Percentiles rank a stretch among this genome's conserved stretches.
These are phyloP conservation scores for Teunomyces panamensis DNA, from an alignment of 805 yeast genomes.

Conservation along the genomic window DNA sequence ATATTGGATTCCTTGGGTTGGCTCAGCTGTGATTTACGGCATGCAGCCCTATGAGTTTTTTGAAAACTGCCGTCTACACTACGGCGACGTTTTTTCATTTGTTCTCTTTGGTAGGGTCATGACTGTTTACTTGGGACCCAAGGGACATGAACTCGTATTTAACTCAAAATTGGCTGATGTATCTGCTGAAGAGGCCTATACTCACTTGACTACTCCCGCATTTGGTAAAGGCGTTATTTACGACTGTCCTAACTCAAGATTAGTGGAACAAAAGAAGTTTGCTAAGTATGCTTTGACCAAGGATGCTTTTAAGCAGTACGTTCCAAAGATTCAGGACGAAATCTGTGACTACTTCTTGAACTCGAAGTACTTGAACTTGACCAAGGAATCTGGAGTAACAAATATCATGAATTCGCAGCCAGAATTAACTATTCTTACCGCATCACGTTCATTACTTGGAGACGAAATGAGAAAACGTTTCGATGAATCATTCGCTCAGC, in stretches of 20 bases:
- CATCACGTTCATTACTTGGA: slow-evolving; percentile 87
- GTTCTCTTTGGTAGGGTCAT: slow-evolving; percentile 83
- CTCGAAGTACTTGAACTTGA: slow-evolving; percentile 46
- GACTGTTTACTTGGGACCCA: slow-evolving; percentile 96
- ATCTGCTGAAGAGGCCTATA: slow-evolving; percentile 93
- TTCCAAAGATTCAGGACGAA: slow-evolving; percentile 83
- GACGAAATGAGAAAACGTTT: slow-evolving; percentile 83
- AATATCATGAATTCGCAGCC: slow-evolving; percentile 83
- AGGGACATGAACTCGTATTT: slow-evolving; percentile 94
- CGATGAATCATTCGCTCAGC: slow-evolving; percentile 75
- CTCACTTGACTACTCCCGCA: slow-evolving; percentile 93
- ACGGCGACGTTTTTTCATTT: slow-evolving; percentile 92
- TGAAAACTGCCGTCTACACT: slow-evolving; percentile 66
- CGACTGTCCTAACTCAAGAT: slow-evolving; percentile 87
- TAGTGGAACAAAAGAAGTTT: slow-evolving; percentile 98
- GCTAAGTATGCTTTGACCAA: slow-evolving; percentile 85
- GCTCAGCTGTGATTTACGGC: slow-evolving; percentile 85
- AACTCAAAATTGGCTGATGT: slow-evolving; percentile 88
- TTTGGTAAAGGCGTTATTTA: slow-evolving; percentile 96
- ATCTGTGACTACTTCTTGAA: slow-evolving; percentile 58
- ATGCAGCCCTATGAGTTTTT: slow-evolving; percentile 94
- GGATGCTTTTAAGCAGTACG: slow-evolving; percentile 79
- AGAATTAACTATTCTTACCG: slow-evolving; percentile 93
- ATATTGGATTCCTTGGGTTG: slow-evolving; percentile 93
- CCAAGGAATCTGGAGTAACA: slow-evolving; percentile 43